These are phyloP conservation scores for Calonectria naviculata DNA, from an alignment of 2,329 filamentous ascomycete genomes.

Conservation along the genomic window DNA sequence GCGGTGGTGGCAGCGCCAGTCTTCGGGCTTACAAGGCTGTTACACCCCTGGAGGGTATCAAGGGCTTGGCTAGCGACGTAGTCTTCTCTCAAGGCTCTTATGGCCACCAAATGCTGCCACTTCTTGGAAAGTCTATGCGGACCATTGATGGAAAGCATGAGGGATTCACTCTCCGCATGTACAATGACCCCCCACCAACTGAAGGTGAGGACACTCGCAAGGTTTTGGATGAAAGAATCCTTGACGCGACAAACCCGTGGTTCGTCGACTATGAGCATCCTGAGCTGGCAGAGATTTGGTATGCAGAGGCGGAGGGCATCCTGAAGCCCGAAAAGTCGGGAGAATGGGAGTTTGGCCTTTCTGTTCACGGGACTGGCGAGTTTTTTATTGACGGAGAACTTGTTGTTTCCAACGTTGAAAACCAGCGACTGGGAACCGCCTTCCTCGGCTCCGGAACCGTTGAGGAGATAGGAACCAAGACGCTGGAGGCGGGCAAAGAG, in stretches of 20 bases:
- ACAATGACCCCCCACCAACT: constrained; percentile 27
- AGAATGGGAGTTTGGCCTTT: constrained; percentile 46
- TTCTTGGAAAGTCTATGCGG: constrained; percentile 38
- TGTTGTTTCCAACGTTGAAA: constrained; percentile 42
- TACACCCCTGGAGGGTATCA: constrained; percentile 45
- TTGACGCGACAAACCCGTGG: constrained; percentile 37
- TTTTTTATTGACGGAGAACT: constrained; percentile 47
- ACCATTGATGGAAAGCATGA: constrained; percentile 31
- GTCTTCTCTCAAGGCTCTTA: constrained; percentile 42
- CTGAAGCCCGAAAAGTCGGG: constrained; percentile 33
- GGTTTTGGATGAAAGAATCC: constrained; percentile 34
- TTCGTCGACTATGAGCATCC: constrained; percentile 41
- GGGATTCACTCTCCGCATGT: constrained; percentile 42
- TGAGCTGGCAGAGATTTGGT: constrained; percentile 35
- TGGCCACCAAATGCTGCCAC: constrained; percentile 46
- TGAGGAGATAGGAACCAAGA: constrained; percentile 40
- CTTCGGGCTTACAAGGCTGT: constrained; percentile 45
- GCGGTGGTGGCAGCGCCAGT: constrained; percentile 46
- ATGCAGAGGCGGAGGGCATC: constrained; percentile 36
- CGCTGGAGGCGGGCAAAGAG: constrained; percentile 20
- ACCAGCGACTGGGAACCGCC: constrained; percentile 44
- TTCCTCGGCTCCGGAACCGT: constrained; percentile 49
- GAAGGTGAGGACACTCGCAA: background rate
- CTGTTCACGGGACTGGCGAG: constrained; percentile 45
- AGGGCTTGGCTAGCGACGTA: constrained; percentile 30